These are phyloP conservation scores for Begonia peltatifolia DNA, from an alignment of 306 rosid species.

Conservation along the genomic window DNA sequence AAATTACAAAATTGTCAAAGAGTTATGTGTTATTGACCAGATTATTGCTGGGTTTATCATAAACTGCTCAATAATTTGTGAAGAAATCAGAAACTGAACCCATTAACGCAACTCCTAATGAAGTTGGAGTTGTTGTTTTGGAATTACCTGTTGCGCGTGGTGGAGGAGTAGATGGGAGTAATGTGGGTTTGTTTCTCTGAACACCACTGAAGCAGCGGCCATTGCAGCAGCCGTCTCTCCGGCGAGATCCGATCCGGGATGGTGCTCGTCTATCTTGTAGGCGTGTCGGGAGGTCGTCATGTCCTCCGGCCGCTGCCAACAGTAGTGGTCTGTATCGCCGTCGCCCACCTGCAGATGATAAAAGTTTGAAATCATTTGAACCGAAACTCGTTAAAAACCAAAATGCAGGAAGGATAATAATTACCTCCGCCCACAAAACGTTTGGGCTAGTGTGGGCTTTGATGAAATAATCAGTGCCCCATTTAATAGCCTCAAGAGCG, in stretches of 20 bases:
- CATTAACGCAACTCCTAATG: background rate
- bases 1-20: no score
- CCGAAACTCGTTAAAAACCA: no score
- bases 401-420: background rate
- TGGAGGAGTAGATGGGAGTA: slow-evolving; percentile 73
- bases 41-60: no score
- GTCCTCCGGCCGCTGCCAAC: slow-evolving; percentile 98
- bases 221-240: slow-evolving; percentile 89
- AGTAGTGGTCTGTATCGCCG: slow-evolving; percentile 95
- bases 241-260: slow-evolving; percentile 96
- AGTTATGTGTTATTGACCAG: no score
- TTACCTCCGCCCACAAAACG: slow-evolving; percentile 94
- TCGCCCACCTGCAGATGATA: slow-evolving; percentile 58
- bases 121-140: background rate
- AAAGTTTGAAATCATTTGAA: background rate
- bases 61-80: no score
- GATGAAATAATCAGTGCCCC: slow-evolving; percentile 98
- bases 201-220: slow-evolving; percentile 82
- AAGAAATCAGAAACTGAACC: background rate
- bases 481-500: slow-evolving; percentile 81
- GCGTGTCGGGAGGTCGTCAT: slow-evolving; percentile 96
- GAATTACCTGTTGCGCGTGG: slow-evolving; percentile 69
- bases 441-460: slow-evolving; percentile 89
- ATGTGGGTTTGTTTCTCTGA: slow-evolving; percentile 71
- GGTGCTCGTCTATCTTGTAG: slow-evolving; percentile 59